Percentiles rank a stretch among this genome's conserved stretches.
These are phyloP conservation scores for Venturia asperata DNA, from an alignment of 2,329 filamentous ascomycete genomes.

Conservation along the genomic window DNA sequence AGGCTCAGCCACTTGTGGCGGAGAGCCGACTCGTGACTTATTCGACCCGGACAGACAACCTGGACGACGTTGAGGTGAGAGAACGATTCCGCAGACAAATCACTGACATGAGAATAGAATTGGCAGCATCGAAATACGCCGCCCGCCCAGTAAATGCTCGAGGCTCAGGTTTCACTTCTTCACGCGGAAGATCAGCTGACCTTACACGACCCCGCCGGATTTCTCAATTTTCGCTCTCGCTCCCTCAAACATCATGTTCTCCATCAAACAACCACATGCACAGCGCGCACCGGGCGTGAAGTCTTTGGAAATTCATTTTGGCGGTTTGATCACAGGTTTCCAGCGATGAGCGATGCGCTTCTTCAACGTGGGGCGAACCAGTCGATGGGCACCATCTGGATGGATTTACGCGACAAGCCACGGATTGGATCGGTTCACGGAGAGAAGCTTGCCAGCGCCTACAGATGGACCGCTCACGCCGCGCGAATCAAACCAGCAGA, in stretches of 20 bases:
- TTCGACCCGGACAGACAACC: too few species aligned
- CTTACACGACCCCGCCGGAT: neutral
- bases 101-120: too few species aligned
- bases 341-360: neutral
- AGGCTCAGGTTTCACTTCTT: neutral
- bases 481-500: constrained; percentile 14
- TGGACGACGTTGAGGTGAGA: too few species aligned
- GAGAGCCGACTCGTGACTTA: too few species aligned
- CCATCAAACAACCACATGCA: neutral
- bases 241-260: neutral
- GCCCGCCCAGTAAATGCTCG: too few species aligned
- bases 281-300: neutral
- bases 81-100: too few species aligned
- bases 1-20: too few species aligned
- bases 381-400: neutral
- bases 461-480: constrained; percentile 5
- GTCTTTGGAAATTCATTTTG: neutral
- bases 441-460: constrained; percentile 6
- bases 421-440: constrained; percentile 15
- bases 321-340: neutral
- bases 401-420: constrained; percentile 14
- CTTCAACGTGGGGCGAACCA: neutral
- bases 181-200: neutral
- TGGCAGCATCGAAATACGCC: too few species aligned
- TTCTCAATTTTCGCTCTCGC: neutral